Conservation (phyloP, 208 protist genomes). For the Porcisia hertigi region DNA sequence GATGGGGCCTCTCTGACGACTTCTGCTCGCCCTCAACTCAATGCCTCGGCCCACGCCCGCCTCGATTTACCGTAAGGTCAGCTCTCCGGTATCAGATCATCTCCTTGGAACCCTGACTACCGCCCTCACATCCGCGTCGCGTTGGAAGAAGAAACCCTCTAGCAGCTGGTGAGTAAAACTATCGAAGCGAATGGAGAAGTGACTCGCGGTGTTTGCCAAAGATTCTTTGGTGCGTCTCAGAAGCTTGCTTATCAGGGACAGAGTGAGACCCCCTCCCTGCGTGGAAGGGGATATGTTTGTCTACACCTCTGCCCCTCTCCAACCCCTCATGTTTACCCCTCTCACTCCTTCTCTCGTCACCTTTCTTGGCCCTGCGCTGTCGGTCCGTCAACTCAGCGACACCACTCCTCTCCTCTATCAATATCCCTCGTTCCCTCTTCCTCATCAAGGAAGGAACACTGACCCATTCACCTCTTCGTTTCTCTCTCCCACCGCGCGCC, state of each 20-base stretch:
- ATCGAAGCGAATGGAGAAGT: not conserved
- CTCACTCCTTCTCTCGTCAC: not conserved
- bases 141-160: not conserved
- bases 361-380: not conserved
- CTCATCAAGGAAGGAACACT: not conserved
- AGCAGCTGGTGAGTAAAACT: not conserved
- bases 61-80: not conserved
- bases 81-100: not conserved
- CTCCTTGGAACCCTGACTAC: not conserved
- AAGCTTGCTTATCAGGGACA: not conserved
- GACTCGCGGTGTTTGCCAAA: not conserved
- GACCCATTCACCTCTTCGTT: not conserved
- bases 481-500: not conserved
- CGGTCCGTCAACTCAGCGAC: conserved; percentile 1
- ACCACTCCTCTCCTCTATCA: conserved; percentile 1
- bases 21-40: not conserved
- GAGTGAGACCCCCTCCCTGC: not conserved
- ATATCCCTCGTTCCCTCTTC: conserved; percentile 12
- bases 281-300: not conserved
- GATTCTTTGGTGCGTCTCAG: not conserved
- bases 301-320: not conserved
- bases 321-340: not conserved
- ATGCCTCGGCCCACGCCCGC: not conserved
- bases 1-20: not conserved
- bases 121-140: not conserved